phyloP scores from a whole-genome alignment of 495 filamentous ascomycete species.

The Penicillium taxi region DNA sequence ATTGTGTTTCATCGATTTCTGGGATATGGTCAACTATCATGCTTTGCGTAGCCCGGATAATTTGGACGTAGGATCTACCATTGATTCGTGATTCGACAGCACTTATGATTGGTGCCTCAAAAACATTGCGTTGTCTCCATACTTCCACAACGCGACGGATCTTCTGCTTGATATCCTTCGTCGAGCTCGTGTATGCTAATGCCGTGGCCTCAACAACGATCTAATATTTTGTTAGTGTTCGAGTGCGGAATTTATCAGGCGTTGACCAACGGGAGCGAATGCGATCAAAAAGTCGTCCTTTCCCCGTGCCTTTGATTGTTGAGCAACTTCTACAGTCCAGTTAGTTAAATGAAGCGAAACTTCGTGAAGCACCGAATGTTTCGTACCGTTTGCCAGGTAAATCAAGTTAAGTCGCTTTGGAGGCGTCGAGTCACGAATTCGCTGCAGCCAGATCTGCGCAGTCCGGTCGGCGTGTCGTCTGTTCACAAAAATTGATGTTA shows the following conservation, averaged over 20 bases:
- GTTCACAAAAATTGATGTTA: constrained; percentile 13
- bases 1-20: constrained; percentile 77
- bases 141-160: constrained; percentile 85
- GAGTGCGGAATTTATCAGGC: not conserved
- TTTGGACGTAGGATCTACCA: too few species aligned
- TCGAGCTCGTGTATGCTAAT: constrained; percentile 76
- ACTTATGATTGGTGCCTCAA: constrained; percentile 67
- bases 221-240: constrained; percentile 29
- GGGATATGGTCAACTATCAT: too few species aligned
- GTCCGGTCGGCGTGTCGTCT: constrained; percentile 88
- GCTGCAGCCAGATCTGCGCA: constrained; percentile 79
- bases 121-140: constrained; percentile 83
- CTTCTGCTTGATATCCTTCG: constrained; percentile 77
- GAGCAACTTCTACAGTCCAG: constrained; percentile 66
- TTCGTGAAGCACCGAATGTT: not conserved
- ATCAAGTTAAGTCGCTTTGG: constrained; percentile 84
- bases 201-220: constrained; percentile 80
- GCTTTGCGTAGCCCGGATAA: too few species aligned
- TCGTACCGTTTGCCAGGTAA: constrained; percentile 87
- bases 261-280: constrained; percentile 60
- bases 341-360: constrained; percentile 12
- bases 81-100: constrained; percentile 70
- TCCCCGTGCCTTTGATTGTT: constrained; percentile 83
- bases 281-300: constrained; percentile 89
- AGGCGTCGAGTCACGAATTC: constrained; percentile 73